Conservation (phyloP, 1,284 basidiomycete genomes). For the Amylostereum areolatum region DNA sequence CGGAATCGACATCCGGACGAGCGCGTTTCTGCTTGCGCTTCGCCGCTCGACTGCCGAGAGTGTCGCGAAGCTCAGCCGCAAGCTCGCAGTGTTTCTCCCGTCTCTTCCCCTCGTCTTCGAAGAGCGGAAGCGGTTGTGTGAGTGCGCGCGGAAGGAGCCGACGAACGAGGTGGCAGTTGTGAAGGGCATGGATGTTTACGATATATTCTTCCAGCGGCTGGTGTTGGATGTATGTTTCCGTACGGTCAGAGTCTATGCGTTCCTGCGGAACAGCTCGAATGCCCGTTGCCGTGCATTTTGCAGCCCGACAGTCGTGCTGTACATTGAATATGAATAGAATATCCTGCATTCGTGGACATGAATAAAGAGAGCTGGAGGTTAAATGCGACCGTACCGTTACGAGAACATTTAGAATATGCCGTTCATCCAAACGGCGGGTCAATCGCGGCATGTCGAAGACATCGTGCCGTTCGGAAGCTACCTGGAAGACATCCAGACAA, state of each 20-base stretch:
- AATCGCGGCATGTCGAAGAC: slow-evolving; percentile 6
- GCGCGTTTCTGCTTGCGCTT: no score
- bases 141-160: slow-evolving; percentile 31
- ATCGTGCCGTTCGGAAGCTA: background rate
- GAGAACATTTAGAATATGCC: slow-evolving; percentile 3
- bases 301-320: slow-evolving; percentile 16
- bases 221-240: slow-evolving; percentile 18
- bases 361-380: no score
- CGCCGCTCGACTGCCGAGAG: no score
- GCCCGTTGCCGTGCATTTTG: slow-evolving; percentile 12
- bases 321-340: slow-evolving; percentile 18
- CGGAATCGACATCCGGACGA: no score
- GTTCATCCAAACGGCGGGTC: slow-evolving; percentile 5
- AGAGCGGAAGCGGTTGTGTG: slow-evolving; percentile 33
- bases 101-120: no score
- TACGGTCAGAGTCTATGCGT: slow-evolving; percentile 15
- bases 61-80: no score
- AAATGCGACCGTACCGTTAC: no score
- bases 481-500: slow-evolving; percentile 1
- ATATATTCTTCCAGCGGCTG: slow-evolving; percentile 15
- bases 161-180: slow-evolving; percentile 26
- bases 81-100: no score
- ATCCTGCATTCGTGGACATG: no score
- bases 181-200: slow-evolving; percentile 27
- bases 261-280: no score